These are phyloP conservation scores for Cyclanthera cordifolia DNA, from an alignment of 306 rosid species.

Conservation along the genomic window DNA sequence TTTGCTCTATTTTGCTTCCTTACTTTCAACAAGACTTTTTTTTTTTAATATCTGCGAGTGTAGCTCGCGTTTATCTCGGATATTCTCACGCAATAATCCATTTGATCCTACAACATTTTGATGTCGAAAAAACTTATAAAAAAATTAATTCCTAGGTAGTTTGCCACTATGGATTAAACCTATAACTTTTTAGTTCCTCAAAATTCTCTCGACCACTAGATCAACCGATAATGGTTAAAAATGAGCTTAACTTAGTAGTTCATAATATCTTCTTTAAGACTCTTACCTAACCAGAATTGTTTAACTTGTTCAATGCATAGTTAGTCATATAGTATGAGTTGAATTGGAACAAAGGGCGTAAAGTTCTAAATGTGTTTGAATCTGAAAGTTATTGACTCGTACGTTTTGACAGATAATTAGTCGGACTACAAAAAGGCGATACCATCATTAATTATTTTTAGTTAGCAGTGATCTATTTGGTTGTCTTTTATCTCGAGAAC, in stretches of 20 bases:
- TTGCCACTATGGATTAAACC: too few relatives aligned
- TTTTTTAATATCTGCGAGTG: too few relatives aligned
- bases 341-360: background rate
- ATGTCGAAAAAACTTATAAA: too few relatives aligned
- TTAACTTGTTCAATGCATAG: background rate
- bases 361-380: background rate
- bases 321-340: background rate
- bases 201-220: too few relatives aligned
- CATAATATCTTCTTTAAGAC: background rate
- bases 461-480: background rate
- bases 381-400: background rate
- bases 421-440: background rate
- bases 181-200: too few relatives aligned
- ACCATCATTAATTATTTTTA: background rate
- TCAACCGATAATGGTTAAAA: too few relatives aligned
- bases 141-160: too few relatives aligned
- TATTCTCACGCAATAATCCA: too few relatives aligned
- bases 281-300: background rate
- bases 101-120: too few relatives aligned
- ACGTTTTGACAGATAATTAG: background rate
- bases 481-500: background rate
- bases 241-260: too few relatives aligned
- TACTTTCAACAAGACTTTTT: background rate
- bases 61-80: too few relatives aligned
- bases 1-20: constrained; percentile 1